Base-by-base conservation (phyloP, 2,329 filamentous ascomycete species). In the Epichloe hybrida region DNA sequence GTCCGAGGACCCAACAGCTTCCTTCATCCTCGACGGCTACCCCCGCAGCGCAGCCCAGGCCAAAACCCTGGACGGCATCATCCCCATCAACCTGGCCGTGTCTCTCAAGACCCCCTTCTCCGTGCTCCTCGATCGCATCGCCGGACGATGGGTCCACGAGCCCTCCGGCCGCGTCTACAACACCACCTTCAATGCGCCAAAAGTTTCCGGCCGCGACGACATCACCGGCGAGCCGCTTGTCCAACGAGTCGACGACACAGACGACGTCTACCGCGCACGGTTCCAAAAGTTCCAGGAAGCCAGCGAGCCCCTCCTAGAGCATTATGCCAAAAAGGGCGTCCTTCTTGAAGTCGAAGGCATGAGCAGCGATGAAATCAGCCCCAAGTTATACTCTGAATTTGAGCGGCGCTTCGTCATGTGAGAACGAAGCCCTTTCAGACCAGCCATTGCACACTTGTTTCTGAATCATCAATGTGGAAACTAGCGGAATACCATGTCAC, bases 11-110 rank as follows among this genome's bases (percentile, higher is more conserved):
- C 86, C 89, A 0, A 72, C 80, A 1, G 88, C 89, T 8, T 95
- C 89, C 1, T 97, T 96, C 66, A 86, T 98, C 56, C 84, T 98
- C 49, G 93, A 98, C 65, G 93, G 93, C 15, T 98, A 97, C 68
- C 93, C 93, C 2, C 85, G 93, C 57, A 98, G 88, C 6, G 85
- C 86, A 1, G 64, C 72, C 3, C 93, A 98, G 69, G 93, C 90
- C 31, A 66, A 71, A 41, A 83, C 83, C 52, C 77, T 97, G 46
- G 89, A 95, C 64, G 71, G 73, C 44, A 75, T 96, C 36, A 79
- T 97, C 35, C 89, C 91, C n/a, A 90, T 98, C 65, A 98, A 98
- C 68, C 79, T 96, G 54, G 93, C 89, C 46, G 84, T 96, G 53
- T 88, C 86, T 50, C 75, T 97, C 58, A 78, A 84, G 62, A 97